Conservation (phyloP, 352 stramenopile genomes). For the Peronospora destructor region DNA sequence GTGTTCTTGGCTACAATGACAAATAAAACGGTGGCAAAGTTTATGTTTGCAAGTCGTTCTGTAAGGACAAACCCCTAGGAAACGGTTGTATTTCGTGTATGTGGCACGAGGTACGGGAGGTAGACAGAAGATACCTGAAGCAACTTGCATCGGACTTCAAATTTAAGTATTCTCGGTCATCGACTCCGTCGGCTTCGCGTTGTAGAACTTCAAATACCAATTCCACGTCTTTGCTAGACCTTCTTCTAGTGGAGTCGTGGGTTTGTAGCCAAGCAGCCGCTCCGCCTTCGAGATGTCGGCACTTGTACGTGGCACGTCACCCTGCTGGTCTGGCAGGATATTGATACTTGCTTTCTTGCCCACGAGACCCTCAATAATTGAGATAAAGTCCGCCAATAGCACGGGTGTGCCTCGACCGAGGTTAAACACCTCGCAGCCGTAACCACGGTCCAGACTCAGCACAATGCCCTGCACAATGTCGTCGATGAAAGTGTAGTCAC, state of each 20-base stretch:
- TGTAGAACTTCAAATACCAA: conserved; percentile 87
- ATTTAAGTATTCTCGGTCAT: neutral
- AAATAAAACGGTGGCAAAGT: too few species aligned
- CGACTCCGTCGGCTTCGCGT: neutral
- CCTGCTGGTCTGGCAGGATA: conserved; percentile 90
- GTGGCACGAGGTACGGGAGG: neutral
- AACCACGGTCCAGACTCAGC: conserved; percentile 56
- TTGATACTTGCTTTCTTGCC: conserved; percentile 93
- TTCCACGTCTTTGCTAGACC: conserved; percentile 90
- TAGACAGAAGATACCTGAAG: neutral
- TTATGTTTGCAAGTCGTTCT: too few species aligned
- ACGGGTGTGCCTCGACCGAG: conserved; percentile 91
- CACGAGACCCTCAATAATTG: conserved; percentile 90
- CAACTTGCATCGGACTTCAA: neutral
- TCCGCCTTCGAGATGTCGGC: conserved; percentile 94
- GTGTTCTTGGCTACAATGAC: too few species aligned
- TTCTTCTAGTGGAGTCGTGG: conserved; percentile 88
- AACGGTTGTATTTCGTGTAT: too few species aligned
- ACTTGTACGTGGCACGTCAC: conserved; percentile 94
- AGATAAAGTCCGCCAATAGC: conserved; percentile 90
- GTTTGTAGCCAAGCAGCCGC: conserved; percentile 92
- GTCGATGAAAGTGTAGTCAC: conserved; percentile 98
- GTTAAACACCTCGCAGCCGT: conserved; percentile 95
- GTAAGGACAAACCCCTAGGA: too few species aligned
- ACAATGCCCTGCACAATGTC: conserved; percentile 95